These are phyloP conservation scores for Olyra latifolia DNA, from an alignment of 176 grass and related monocot species.

Conservation along the genomic window DNA sequence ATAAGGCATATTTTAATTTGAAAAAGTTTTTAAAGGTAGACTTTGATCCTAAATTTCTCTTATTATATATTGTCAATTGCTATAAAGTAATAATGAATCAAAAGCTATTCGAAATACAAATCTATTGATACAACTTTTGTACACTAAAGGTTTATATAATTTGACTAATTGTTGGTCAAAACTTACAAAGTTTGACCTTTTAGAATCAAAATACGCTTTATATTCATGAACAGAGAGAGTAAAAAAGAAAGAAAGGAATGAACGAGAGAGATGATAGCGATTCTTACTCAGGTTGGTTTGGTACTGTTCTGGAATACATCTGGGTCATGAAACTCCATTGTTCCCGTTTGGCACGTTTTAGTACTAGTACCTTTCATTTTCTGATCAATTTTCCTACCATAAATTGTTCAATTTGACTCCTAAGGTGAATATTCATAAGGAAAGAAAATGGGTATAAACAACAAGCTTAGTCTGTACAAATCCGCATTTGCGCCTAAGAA, in stretches of 20 bases:
- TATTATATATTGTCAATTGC: too few relatives aligned
- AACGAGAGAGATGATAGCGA: neutral
- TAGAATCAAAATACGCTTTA: too few relatives aligned
- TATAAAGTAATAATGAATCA: too few relatives aligned
- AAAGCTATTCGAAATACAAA: too few relatives aligned
- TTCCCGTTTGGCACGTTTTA: neutral
- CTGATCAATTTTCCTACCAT: neutral
- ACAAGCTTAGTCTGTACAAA: neutral
- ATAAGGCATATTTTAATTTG: too few relatives aligned
- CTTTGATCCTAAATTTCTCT: too few relatives aligned
- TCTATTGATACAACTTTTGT: too few relatives aligned
- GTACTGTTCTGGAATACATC: conserved; percentile 5
- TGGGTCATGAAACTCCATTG: neutral
- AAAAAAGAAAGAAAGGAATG: neutral
- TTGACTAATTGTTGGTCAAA: too few relatives aligned
- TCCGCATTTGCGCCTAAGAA: neutral
- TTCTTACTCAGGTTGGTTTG: neutral
- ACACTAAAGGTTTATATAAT: too few relatives aligned
- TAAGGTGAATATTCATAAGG: neutral
- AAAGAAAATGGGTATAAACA: neutral
- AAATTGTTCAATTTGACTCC: neutral
- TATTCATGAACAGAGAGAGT: too few relatives aligned
- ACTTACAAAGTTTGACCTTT: too few relatives aligned
- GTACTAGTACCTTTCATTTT: neutral
- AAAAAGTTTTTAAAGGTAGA: too few relatives aligned